A percentile compares a stretch with the other conserved stretches of the same genome.
phyloP scores from a whole-genome alignment of 805 yeast species.

The Cyberlindnera americana region DNA sequence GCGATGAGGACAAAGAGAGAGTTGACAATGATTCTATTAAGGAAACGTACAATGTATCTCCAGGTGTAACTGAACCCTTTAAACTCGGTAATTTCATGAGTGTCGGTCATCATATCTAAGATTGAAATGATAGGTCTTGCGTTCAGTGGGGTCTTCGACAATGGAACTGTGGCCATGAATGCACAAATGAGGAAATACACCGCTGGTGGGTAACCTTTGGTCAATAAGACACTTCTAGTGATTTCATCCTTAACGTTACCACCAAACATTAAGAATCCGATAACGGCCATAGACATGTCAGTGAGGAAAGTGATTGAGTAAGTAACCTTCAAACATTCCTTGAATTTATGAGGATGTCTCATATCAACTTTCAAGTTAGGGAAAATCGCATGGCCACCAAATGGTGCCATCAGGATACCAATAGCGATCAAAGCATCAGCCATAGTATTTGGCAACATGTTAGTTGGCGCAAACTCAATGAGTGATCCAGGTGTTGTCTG shows the following conservation, averaged over 20 bases:
- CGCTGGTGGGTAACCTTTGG: constrained; percentile 64
- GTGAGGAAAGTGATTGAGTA: constrained; percentile 57
- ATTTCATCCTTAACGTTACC: constrained; percentile 63
- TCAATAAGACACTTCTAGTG: constrained; percentile 66
- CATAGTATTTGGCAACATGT: constrained; percentile 56
- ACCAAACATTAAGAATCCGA: constrained; percentile 84
- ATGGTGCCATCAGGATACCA: constrained; percentile 73
- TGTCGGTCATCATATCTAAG: constrained; percentile 48
- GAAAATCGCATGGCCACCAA: constrained; percentile 83
- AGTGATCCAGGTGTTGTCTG: constrained; percentile 71
- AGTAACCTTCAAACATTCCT: constrained; percentile 50
- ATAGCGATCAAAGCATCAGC: constrained; percentile 53
- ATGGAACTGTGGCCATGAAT: constrained; percentile 75
- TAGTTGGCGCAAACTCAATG: constrained; percentile 57
- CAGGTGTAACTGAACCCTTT: constrained; percentile 21
- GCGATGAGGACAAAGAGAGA: constrained; percentile 55
- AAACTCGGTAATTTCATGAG: constrained; percentile 22
- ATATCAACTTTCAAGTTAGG: constrained; percentile 72
- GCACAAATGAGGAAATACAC: constrained; percentile 57
- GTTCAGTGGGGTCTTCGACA: constrained; percentile 80
- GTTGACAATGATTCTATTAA: constrained; percentile 45
- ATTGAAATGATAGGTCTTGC: constrained; percentile 80
- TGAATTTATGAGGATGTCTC: constrained; percentile 59
- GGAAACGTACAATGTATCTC: constrained; percentile 19
- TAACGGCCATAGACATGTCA: constrained; percentile 59